Evolutionary conservation across 148 eudicot species (phyloP), one percentile per base, ranked within the genome.

Genomic region (Vaccinium corymbosum): DNA sequence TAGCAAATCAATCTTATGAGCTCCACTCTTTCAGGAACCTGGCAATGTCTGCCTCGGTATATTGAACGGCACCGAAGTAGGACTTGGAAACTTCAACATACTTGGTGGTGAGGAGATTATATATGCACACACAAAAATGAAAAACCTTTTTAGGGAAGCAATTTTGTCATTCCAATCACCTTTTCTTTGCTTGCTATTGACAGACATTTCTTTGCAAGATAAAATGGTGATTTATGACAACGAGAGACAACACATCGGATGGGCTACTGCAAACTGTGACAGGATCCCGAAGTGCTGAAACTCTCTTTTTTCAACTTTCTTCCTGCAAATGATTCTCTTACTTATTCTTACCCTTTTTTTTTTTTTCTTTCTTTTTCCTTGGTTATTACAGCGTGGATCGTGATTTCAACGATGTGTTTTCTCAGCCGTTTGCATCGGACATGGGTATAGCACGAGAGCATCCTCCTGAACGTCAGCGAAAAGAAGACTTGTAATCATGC

Each of bases 41-140:
- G 99, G 99, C 77, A 97, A 92, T 82, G 96, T 84, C 75, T 97
- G 99, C 88, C 86, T 97, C 75, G 99, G 96, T 19, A 93, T 97
- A 74, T 83, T 97, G 90, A 88, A 97, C 81, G 98, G 98, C 13
- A 78, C 88, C 0, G 95, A 92, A 84, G 96, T 89, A 27, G 94
- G 91, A 52, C 87, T 94, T 50, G 98, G 83, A 74, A 84, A 92
- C 68, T 66, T 85, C 70, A 97, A 97, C 75, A 76, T 97, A 56
- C 83, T 97, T 82, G 99, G 99, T 89, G 99, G 99, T 97, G 80
- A 86, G 88, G 20, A 42, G 81, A 77, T 78, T 8, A 53, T 5
- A 66, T 66, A 27, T 61, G 66, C 16, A 25, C 1, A 4, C 38
- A 10, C 16, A 27, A 61, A 22, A 80, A 68, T 7, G 48, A 27